Percentiles rank a stretch among this genome's conserved stretches.
Evolutionary conservation across 139 green algal species (phyloP).

Genomic region (Bryopsis sp.): DNA sequence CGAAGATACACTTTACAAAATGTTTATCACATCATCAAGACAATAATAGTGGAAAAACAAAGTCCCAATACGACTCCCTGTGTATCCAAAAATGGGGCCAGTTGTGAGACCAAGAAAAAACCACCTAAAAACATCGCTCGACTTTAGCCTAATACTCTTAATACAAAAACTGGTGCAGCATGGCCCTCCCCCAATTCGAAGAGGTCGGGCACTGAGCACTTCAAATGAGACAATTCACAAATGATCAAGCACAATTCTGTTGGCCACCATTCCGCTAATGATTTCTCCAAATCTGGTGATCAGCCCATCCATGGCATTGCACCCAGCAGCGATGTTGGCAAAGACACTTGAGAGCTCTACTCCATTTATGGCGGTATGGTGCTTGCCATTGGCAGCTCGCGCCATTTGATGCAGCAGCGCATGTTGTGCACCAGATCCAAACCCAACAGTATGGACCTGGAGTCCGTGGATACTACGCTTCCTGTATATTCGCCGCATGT

Average conservation of each 20-base stretch:
- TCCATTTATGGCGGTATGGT: conserved; percentile 25
- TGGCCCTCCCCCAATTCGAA: no score
- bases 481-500: neutral
- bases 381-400: conserved; percentile 16
- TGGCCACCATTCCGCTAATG: conserved; percentile 28
- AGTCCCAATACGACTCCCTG: no score
- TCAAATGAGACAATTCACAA: no score
- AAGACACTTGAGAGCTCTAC: conserved; percentile 25
- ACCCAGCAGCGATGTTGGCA: conserved; percentile 26
- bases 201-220: no score
- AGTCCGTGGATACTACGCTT: conserved; percentile 14
- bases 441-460: conserved; percentile 34
- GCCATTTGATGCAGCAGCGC: conserved; percentile 27
- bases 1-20: no score
- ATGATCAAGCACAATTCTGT: conserved; percentile 34
- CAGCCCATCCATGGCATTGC: conserved; percentile 29
- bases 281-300: conserved; percentile 30
- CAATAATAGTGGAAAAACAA: no score
- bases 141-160: no score
- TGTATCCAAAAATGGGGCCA: no score
- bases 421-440: conserved; percentile 18
- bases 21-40: no score
- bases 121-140: no score
- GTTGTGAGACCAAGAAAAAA: no score
- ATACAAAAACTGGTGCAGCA: no score